Base-by-base conservation (phyloP, 2,329 filamentous ascomycete genomes). In the Juglanconis oblonga region DNA sequence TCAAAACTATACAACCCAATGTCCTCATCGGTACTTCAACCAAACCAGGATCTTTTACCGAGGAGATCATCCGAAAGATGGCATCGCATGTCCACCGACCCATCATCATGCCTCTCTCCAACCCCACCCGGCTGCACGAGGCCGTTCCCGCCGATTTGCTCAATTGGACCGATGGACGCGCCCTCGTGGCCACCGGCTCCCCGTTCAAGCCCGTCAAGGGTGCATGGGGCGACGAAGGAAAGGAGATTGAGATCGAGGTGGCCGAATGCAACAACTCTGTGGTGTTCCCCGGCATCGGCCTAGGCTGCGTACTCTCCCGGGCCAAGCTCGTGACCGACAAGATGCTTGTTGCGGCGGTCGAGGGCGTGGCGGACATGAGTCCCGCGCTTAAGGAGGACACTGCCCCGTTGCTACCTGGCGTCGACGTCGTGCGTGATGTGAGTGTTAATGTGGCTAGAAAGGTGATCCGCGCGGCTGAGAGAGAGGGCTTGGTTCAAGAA, bases 211-310 rank as follows among this genome's bases (percentile, higher is more conserved):
- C 92, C 0, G 90, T 95, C 13, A 82, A 83, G 54, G 83, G 81
- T 0, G 78, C 81, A 1, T 85, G 82, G 79, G 81, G 79, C 2
- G n/a, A 69, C 0, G 71, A 76, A 9, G 81, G 79, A 0, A 55
- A 68, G 0, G 78, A 82, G 7, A 61, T 80, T 1, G 72, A 73
- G 63, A 76, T 82, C 60, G 74, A 80, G 33, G 70, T 82, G 69
- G 91, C 91, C 31, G 92, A 96, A 73, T 96, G 92, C 76, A 96
- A 96, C 76, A 96, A 96, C 75, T 89, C 87, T 1, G 90, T 90
- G 38, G 89, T 89, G 14, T 96, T 96, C 72, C 92, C 92, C 0
- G 91, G 91, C 0, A 94, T 96, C 61, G 92, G 91, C 0, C 86
- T 96, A 1, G 92, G 91, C 10, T 84, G 84, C 7, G 84, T 97